A percentile compares a stretch with the other conserved stretches of the same genome.
These are phyloP conservation scores for Asterella californica DNA, from an alignment of 225 moss, liverwort and hornwort species.

Conservation along the genomic window DNA sequence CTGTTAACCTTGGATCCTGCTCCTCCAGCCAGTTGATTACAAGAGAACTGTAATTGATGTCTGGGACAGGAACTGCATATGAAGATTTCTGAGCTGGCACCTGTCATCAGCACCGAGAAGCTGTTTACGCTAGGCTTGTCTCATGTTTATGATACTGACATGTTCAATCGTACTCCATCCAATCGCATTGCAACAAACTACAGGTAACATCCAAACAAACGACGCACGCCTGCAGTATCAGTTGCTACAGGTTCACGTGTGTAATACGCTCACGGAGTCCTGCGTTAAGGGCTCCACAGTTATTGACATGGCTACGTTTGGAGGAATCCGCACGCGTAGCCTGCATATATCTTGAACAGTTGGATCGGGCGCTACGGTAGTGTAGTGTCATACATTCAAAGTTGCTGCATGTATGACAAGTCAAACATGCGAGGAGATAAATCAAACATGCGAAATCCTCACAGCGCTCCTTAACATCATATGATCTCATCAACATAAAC, in stretches of 20 bases:
- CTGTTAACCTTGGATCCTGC: background rate
- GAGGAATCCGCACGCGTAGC: background rate
- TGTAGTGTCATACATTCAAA: no score
- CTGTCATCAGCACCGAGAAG: constrained; percentile 38
- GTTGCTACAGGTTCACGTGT: background rate
- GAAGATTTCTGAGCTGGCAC: constrained; percentile 24
- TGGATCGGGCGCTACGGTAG: no score
- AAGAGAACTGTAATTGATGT: background rate
- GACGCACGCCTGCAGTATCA: background rate
- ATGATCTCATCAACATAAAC: no score
- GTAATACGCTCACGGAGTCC: background rate
- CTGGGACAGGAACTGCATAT: constrained; percentile 23
- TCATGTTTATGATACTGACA: constrained; percentile 56
- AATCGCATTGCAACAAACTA: constrained; percentile 77
- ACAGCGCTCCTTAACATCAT: no score
- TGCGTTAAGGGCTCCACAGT: background rate
- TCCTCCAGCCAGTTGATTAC: no score
- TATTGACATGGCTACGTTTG: background rate
- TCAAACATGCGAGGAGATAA: background rate
- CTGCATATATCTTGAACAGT: background rate
- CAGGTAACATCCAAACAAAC: constrained; percentile 36
- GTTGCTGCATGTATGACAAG: background rate
- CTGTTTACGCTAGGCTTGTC: constrained; percentile 70
- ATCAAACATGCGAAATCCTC: no score
- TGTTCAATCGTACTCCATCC: constrained; percentile 56